Conservation (phyloP, 2,329 filamentous ascomycete species). For the Paraphaeosphaeria minitans region DNA sequence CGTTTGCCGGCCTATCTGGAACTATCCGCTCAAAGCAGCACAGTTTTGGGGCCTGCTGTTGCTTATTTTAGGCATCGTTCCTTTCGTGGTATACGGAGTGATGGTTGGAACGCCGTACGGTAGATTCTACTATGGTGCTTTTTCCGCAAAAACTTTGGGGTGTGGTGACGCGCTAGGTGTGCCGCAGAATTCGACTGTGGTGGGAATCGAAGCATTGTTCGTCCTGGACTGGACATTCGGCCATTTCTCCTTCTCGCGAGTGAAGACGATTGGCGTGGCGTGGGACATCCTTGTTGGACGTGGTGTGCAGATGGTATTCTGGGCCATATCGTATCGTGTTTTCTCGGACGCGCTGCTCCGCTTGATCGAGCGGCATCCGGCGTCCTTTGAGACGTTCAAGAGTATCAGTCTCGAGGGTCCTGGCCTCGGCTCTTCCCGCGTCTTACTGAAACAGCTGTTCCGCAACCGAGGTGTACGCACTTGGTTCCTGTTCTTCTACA, state of each 20-base stretch:
- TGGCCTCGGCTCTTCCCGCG: slow-evolving; percentile 27
- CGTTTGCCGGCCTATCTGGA: slow-evolving; percentile 4
- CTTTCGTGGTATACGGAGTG: neutral
- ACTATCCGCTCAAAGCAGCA: neutral
- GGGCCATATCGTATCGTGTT: slow-evolving; percentile 36
- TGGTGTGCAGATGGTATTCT: slow-evolving; percentile 39
- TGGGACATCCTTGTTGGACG: slow-evolving; percentile 45
- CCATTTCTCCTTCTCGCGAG: slow-evolving; percentile 34
- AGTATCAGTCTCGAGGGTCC: slow-evolving; percentile 38
- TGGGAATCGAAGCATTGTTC: slow-evolving; percentile 35
- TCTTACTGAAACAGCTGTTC: slow-evolving; percentile 33
- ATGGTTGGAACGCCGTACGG: neutral
- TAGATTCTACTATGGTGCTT: slow-evolving; percentile 7
- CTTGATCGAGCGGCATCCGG: slow-evolving; percentile 41
- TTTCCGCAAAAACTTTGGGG: slow-evolving; percentile 5
- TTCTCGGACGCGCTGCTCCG: slow-evolving; percentile 42
- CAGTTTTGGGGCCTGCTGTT: slow-evolving; percentile 2
- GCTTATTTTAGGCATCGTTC: slow-evolving; percentile 2
- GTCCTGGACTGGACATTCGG: slow-evolving; percentile 35
- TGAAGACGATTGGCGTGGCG: slow-evolving; percentile 42
- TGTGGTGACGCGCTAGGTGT: neutral
- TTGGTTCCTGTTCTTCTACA: slow-evolving; percentile 34
- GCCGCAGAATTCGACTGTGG: slow-evolving; percentile 18
- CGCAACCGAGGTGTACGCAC: slow-evolving; percentile 28
- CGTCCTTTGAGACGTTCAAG: slow-evolving; percentile 43